These are phyloP conservation scores for Chaetomiaceae sp. DNA, from an alignment of 2,329 filamentous ascomycete genomes.

Conservation along the genomic window DNA sequence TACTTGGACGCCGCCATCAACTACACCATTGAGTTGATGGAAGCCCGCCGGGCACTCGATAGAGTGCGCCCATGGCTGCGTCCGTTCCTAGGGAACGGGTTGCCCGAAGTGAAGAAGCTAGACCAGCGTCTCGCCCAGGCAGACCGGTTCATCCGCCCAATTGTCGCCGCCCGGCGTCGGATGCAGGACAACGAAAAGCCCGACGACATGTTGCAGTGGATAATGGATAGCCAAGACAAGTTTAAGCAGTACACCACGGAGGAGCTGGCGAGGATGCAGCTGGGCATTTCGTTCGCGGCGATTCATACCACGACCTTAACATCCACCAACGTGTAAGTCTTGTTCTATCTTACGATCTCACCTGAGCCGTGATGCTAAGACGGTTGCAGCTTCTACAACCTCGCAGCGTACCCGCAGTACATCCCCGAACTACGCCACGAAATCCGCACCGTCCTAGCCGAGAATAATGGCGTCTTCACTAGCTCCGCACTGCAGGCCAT, in stretches of 20 bases:
- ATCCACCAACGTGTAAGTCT: constrained; percentile 39
- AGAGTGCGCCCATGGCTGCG: constrained; percentile 32
- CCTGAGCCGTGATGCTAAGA: too few relatives aligned
- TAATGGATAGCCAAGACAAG: constrained; percentile 38
- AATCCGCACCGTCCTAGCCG: constrained; percentile 37
- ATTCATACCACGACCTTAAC: constrained; percentile 49
- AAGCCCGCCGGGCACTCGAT: constrained; percentile 32
- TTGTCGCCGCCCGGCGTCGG: constrained; percentile 32
- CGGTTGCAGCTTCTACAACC: constrained; percentile 43
- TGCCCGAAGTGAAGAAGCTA: constrained; percentile 36
- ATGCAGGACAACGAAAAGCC: constrained; percentile 31
- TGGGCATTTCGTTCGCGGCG: constrained; percentile 44
- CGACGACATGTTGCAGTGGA: constrained; percentile 47
- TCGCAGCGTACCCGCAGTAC: constrained; percentile 48
- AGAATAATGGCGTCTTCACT: constrained; percentile 31
- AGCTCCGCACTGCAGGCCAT: constrained; percentile 30
- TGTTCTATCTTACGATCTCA: neutral
- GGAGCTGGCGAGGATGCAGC: constrained; percentile 39
- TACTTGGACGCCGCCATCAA: constrained; percentile 46
- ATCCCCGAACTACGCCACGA: constrained; percentile 50
- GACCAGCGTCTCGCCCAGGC: constrained; percentile 32
- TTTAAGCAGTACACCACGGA: constrained; percentile 31
- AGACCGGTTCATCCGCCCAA: constrained; percentile 34
- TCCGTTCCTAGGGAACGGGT: constrained; percentile 30
- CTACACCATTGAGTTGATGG: constrained; percentile 43